Conservation (phyloP, 148 eudicot genomes). For the Rhododendron henanense region DNA sequence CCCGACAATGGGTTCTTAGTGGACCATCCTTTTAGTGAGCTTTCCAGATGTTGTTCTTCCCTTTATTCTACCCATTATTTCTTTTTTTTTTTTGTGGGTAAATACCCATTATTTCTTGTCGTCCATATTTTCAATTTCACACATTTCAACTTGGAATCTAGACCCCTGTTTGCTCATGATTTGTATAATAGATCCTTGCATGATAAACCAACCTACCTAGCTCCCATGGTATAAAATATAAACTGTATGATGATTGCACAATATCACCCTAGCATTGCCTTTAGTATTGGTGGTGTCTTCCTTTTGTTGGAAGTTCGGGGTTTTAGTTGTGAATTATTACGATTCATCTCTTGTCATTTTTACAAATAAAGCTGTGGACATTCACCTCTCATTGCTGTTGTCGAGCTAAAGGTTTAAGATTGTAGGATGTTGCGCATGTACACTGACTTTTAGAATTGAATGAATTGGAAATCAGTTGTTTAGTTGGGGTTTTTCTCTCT, state of each 20-base stretch:
- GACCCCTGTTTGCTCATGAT: neutral
- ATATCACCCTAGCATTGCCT: neutral
- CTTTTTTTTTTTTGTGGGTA: neutral
- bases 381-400: neutral
- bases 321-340: neutral
- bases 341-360: neutral
- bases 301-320: neutral
- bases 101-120: neutral
- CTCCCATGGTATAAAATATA: neutral
- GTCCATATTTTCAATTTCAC: neutral
- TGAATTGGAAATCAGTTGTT: neutral
- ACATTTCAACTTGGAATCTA: neutral
- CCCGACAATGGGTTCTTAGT: neutral
- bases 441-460: neutral
- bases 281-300: neutral
- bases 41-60: neutral
- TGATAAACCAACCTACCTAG: neutral
- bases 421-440: neutral
- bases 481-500: neutral
- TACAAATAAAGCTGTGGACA: neutral
- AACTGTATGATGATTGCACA: neutral
- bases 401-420: neutral
- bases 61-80: neutral
- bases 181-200: neutral
- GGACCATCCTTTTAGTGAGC: neutral